phyloP scores from a whole-genome alignment of 208 protist species.

The Phytomonas sp. region DNA sequence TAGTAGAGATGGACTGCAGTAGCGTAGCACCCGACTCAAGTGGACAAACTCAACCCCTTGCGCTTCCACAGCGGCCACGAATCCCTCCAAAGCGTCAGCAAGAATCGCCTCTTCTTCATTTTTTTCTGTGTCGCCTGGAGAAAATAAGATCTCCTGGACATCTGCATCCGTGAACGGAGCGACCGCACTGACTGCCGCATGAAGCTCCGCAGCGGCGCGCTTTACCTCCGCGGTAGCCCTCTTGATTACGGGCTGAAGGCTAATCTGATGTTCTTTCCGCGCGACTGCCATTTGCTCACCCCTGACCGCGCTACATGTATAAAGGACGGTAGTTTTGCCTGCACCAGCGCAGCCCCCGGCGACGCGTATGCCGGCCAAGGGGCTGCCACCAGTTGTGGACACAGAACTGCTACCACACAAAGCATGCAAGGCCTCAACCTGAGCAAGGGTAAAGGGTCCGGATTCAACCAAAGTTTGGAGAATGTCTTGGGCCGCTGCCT shows the following conservation, averaged over 20 bases:
- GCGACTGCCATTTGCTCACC: constrained; percentile 39
- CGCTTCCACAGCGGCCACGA: constrained; percentile 11
- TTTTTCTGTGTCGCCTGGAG: neutral
- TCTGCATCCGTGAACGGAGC: constrained; percentile 15
- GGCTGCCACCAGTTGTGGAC: neutral
- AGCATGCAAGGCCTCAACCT: constrained; percentile 62
- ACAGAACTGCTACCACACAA: constrained; percentile 9
- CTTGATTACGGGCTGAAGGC: constrained; percentile 31
- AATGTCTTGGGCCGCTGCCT: constrained; percentile 9
- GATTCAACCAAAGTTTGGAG: constrained; percentile 15
- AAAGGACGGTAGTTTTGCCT: constrained; percentile 65
- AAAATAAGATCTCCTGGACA: constrained; percentile 16
- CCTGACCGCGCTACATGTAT: constrained; percentile 36
- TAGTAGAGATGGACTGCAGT: constrained; percentile 57
- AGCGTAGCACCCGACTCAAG: constrained; percentile 37
- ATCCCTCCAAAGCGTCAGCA: neutral
- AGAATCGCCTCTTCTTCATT: neutral
- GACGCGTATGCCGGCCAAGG: neutral
- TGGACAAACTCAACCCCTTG: constrained; percentile 14
- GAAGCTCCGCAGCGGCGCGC: constrained; percentile 13
- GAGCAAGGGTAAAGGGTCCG: constrained; percentile 45
- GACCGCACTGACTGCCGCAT: constrained; percentile 8
- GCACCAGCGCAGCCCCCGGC: constrained; percentile 4
- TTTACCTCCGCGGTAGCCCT: constrained; percentile 22
- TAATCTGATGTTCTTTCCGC: constrained; percentile 51